These are phyloP conservation scores for Pseudocercospora pini-densiflorae DNA, from an alignment of 2,329 filamentous ascomycete genomes.

Conservation along the genomic window DNA sequence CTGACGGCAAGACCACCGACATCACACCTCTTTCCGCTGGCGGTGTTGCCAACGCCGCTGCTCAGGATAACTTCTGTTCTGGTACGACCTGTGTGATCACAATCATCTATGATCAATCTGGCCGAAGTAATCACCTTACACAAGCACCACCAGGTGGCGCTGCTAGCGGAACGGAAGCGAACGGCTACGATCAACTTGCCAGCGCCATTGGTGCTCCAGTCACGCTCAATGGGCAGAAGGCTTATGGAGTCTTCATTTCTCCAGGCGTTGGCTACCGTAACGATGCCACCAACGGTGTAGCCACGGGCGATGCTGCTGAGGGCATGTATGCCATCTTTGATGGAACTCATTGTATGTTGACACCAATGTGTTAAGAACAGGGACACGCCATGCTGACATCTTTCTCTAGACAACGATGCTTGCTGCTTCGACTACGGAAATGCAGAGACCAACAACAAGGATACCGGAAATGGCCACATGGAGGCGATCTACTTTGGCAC, in stretches of 20 bases:
- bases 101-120: conserved; percentile 68
- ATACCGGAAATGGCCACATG: conserved; percentile 68
- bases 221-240: conserved; percentile 61
- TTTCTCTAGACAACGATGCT: conserved; percentile 49
- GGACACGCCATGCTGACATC: neutral
- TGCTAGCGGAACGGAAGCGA: conserved; percentile 59
- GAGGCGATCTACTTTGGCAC: conserved; percentile 69
- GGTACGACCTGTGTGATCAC: conserved; percentile 66
- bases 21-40: conserved; percentile 61
- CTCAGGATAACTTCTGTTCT: conserved; percentile 64
- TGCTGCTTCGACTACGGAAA: conserved; percentile 58
- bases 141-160: conserved; percentile 61
- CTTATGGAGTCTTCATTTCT: conserved; percentile 66
- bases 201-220: conserved; percentile 65
- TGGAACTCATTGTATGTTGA: conserved; percentile 56
- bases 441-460: conserved; percentile 45
- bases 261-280: conserved; percentile 68
- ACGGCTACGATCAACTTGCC: conserved; percentile 65
- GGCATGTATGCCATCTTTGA: conserved; percentile 66
- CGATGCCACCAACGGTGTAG: conserved; percentile 57
- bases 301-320: conserved; percentile 60
- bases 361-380: neutral
- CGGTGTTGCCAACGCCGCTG: conserved; percentile 64
- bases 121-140: conserved; percentile 64
- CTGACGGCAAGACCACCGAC: conserved; percentile 53